Conservation (phyloP, 2,329 filamentous ascomycete genomes). For the Monosporascus sp. region DNA sequence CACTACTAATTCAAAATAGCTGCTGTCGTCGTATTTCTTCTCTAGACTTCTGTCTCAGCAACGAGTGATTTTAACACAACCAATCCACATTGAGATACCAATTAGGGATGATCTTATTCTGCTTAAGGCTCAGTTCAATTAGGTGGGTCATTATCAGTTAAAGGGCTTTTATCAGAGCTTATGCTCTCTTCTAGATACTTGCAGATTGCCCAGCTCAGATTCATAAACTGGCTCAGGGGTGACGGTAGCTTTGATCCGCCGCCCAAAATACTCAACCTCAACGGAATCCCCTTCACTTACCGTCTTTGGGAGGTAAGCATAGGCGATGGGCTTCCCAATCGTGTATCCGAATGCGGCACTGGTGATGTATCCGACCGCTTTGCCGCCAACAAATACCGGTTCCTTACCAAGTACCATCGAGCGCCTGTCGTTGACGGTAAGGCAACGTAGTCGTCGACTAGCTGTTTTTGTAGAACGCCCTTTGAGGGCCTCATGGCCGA, state of each 20-base stretch:
- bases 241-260: constrained; percentile 47
- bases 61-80: too few species aligned
- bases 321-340: constrained; percentile 52
- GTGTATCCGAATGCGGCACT: constrained; percentile 57
- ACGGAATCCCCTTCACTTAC: constrained; percentile 43
- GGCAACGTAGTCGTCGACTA: constrained; percentile 35
- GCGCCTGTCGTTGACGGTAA: constrained; percentile 49
- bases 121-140: too few species aligned
- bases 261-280: constrained; percentile 58
- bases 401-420: constrained; percentile 58
- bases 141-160: too few species aligned
- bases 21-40: too few species aligned
- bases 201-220: neutral
- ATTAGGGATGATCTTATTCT: too few species aligned
- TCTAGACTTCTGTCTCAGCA: too few species aligned
- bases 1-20: too few species aligned
- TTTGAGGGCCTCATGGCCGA: constrained; percentile 46
- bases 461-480: constrained; percentile 30
- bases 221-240: constrained; percentile 43
- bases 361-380: constrained; percentile 51
- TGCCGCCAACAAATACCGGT: constrained; percentile 46
- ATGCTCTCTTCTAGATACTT: neutral
- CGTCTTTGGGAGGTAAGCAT: constrained; percentile 47
- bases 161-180: neutral
- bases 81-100: too few species aligned